Base-by-base conservation (phyloP, 2,329 filamentous ascomycete genomes). In the Ophiocordyceps camponoti-floridani region DNA sequence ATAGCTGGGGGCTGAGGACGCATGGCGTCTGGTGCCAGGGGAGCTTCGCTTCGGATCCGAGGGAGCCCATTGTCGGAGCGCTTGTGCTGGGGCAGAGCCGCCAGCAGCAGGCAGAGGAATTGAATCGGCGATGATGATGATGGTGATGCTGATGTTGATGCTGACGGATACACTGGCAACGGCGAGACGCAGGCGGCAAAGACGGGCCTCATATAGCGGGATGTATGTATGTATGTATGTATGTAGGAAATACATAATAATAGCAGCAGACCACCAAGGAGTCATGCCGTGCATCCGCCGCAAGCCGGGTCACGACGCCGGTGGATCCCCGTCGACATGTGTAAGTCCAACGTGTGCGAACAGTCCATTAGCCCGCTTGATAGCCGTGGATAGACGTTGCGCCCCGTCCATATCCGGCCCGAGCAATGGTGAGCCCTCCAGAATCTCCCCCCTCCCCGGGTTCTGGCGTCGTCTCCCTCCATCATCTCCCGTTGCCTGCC, bases 11-110 rank as follows among this genome's bases (percentile, higher is more conserved):
- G 3, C 78, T 85, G 54, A 77, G 73, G 47, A 84, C 69, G 48
- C 84, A 69, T 26, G 84, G 83, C 16, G 84, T 88, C 57, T 79
- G 66, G 48, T 77, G 72, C 80, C 81, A 87, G 46, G 82, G 78
- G 44, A 65, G 58, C 49, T 60, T 64, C 16, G 59, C 54, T 23
- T 64, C 61, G 23, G 56, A 50, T 10, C 52, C 51, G 40, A 63
- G 56, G 19, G 65, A 68, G 42, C 62, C 65, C 66, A 69, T 69
- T 45, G 38, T 55, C 47, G 28, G 26, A 18, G 14, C 13, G 14
- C 9, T 18, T 18, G 4, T 19, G 28, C 12, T 12, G 37, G 11
- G 23, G 23, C 40, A 16, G n/a, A 9, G 5, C 18, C 16, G 38
- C 33, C 33, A 37, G 33, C 13, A 37, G 33, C 33, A 5, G 19